A percentile compares a stretch with the other conserved stretches of the same genome.
These are phyloP conservation scores for Gynandropsis gynandra DNA, from an alignment of 345 rosid genomes.

Conservation along the genomic window DNA sequence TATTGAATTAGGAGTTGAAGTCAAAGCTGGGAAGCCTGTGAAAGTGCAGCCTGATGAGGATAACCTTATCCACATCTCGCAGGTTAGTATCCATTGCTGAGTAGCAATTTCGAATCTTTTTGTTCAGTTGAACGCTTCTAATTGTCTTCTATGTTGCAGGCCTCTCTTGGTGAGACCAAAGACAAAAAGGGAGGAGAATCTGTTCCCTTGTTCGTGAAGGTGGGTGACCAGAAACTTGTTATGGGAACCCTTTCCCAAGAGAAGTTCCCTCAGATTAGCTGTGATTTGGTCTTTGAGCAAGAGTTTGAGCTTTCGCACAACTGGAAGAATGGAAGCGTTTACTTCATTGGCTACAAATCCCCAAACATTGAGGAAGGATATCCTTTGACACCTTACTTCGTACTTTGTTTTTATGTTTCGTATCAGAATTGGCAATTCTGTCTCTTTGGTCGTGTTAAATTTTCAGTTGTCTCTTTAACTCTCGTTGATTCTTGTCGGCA, in stretches of 20 bases:
- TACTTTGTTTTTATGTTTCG: neutral
- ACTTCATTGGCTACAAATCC: constrained; percentile 50
- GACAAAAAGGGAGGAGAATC: constrained; percentile 35
- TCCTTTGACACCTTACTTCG: constrained; percentile 14
- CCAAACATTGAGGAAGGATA: constrained; percentile 11
- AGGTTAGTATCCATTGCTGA: constrained; percentile 24
- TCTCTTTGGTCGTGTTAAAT: neutral
- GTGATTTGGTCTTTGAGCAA: constrained; percentile 60
- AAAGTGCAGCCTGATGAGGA: constrained; percentile 28
- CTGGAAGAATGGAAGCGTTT: constrained; percentile 59
- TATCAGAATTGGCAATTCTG: neutral
- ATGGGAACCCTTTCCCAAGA: constrained; percentile 45
- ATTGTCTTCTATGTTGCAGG: constrained; percentile 30
- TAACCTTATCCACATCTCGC: constrained; percentile 41
- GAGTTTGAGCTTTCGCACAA: constrained; percentile 82
- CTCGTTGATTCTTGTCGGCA: constrained; percentile 7
- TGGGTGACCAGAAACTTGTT: constrained; percentile 45
- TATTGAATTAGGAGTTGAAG: constrained; percentile 48
- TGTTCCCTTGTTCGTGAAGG: constrained; percentile 40
- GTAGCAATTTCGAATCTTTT: neutral
- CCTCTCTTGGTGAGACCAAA: constrained; percentile 57
- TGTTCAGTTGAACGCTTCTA: neutral
- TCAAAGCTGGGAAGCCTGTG: constrained; percentile 44
- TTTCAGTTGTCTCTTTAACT: constrained; percentile 14
- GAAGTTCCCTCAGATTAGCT: constrained; percentile 43